Percentiles rank a stretch among this genome's conserved stretches.
phyloP scores from a whole-genome alignment of 2,329 filamentous ascomycete genomes.

The Acarospora socialis region DNA sequence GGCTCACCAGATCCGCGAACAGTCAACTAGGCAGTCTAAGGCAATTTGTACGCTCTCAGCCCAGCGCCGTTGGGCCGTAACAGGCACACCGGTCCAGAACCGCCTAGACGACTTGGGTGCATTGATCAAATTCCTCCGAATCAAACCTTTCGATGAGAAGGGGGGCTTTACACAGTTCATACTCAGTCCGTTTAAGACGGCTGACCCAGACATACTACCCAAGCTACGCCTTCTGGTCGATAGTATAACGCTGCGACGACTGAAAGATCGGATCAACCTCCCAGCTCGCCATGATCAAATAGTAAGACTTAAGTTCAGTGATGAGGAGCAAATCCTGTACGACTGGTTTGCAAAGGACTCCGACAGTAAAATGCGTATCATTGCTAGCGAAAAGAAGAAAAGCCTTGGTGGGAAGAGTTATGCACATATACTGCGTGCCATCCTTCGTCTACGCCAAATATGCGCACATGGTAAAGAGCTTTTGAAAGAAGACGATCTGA shows the following conservation, averaged over 20 bases:
- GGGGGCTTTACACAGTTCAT: conserved; percentile 66
- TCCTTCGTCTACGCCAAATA: conserved; percentile 74
- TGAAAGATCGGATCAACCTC: conserved; percentile 83
- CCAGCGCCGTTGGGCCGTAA: conserved; percentile 87
- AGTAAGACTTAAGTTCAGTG: conserved; percentile 59
- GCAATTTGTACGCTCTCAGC: conserved; percentile 69
- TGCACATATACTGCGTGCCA: conserved; percentile 82
- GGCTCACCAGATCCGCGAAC: conserved; percentile 85
- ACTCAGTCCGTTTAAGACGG: conserved; percentile 71
- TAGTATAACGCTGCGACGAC: conserved; percentile 79
- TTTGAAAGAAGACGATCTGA: conserved; percentile 68
- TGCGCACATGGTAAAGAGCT: conserved; percentile 92
- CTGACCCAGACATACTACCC: conserved; percentile 67
- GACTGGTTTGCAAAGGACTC: conserved; percentile 74
- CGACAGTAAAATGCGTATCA: conserved; percentile 61
- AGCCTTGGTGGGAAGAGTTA: conserved; percentile 75
- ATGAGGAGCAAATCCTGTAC: conserved; percentile 63
- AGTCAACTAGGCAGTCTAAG: conserved; percentile 66
- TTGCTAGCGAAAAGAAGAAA: conserved; percentile 50
- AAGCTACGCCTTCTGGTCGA: conserved; percentile 83
- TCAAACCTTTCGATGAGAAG: conserved; percentile 73
- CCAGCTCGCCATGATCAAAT: conserved; percentile 60
- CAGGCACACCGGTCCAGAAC: conserved; percentile 91
- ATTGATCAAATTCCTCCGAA: conserved; percentile 67
- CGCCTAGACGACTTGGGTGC: conserved; percentile 79